Percentiles rank a stretch among this genome's conserved stretches.
phyloP scores from a whole-genome alignment of 1,284 basidiomycete genomes.

The Trichosporon sp. region DNA sequence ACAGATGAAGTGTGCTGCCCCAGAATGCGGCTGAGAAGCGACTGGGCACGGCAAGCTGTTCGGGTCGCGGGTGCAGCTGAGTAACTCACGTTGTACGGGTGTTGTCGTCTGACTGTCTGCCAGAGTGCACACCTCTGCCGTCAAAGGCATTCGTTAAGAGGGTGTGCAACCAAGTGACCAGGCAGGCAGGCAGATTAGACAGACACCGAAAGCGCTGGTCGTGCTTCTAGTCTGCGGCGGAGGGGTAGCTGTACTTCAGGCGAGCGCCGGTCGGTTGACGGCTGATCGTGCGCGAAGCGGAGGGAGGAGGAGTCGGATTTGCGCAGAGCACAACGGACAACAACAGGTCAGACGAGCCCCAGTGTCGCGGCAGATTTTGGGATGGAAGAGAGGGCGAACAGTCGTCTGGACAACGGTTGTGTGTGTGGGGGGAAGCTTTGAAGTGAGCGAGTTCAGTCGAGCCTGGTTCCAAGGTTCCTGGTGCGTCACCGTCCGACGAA shows the following conservation, averaged over 20 bases:
- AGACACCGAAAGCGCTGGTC: not conserved
- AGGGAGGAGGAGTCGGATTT: not conserved
- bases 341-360: not conserved
- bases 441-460: not conserved
- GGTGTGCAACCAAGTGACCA: not conserved
- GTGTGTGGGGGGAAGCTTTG: not conserved
- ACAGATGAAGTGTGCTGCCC: not conserved
- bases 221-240: not conserved
- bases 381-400: not conserved
- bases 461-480: not conserved
- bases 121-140: constrained; percentile 17
- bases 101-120: constrained; percentile 23
- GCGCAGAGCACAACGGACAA: not conserved
- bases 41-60: not conserved
- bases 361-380: not conserved
- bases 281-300: not conserved
- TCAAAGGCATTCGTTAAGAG: constrained; percentile 18
- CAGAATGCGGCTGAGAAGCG: not conserved
- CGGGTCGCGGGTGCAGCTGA: not conserved
- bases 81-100: constrained; percentile 22
- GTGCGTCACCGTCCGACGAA: not conserved
- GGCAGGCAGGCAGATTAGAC: constrained; percentile 1
- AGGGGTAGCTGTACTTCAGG: not conserved
- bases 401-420: not conserved
- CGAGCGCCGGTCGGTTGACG: not conserved